Conservation (phyloP, 208 protist genomes). For the Endotrypanum monterogeii region DNA sequence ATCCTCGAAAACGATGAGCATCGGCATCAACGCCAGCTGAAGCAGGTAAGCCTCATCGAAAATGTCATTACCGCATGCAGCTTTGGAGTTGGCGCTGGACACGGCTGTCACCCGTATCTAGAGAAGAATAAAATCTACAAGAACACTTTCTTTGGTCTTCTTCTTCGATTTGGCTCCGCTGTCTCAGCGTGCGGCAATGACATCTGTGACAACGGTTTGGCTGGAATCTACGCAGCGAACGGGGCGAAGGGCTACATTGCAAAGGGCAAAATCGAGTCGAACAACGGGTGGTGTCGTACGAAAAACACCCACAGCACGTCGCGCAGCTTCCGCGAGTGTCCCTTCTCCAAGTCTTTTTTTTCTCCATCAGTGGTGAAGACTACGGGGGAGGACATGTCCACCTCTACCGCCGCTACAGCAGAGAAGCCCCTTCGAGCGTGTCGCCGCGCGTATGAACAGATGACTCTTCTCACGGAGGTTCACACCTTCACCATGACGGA, state of each 20-base stretch:
- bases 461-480: constrained; percentile 43
- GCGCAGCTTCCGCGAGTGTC: constrained; percentile 48
- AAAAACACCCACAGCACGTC: constrained; percentile 35
- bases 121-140: constrained; percentile 61
- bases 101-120: constrained; percentile 77
- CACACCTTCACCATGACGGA: constrained; percentile 54
- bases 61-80: constrained; percentile 75
- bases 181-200: constrained; percentile 61
- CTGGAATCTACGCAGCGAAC: constrained; percentile 72
- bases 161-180: constrained; percentile 69
- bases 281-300: constrained; percentile 77
- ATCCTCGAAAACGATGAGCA: constrained; percentile 46
- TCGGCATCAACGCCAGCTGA: constrained; percentile 48
- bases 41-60: constrained; percentile 73
- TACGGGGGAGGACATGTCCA: constrained; percentile 8
- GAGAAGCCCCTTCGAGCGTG: neutral
- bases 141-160: constrained; percentile 87
- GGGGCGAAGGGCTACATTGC: constrained; percentile 67
- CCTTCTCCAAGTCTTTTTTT: constrained; percentile 31
- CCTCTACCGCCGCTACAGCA: neutral
- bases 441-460: constrained; percentile 48
- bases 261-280: constrained; percentile 41
- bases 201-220: constrained; percentile 71
- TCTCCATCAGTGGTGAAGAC: neutral
- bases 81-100: constrained; percentile 72